A percentile compares a stretch with the other conserved stretches of the same genome.
phyloP scores from a whole-genome alignment of 768 basidiomycete genomes.

The Stropharia rugosoannulata region DNA sequence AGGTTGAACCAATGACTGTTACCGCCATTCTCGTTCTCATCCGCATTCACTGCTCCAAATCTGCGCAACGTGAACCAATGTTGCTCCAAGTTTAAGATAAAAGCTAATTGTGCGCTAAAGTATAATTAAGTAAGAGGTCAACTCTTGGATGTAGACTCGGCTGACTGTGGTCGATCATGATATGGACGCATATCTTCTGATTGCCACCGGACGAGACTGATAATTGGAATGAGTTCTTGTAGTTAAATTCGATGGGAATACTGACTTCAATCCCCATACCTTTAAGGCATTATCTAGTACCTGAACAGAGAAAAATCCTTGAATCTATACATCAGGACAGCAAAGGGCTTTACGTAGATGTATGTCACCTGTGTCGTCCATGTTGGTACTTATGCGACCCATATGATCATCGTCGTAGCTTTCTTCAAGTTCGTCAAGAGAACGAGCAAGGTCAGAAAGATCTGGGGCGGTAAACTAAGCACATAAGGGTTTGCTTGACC shows the following conservation, averaged over 20 bases:
- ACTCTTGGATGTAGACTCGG: slow-evolving; percentile 13
- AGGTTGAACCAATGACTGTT: slow-evolving; percentile 87
- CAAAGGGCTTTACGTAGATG: background rate
- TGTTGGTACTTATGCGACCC: slow-evolving; percentile 62
- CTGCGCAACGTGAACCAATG: slow-evolving; percentile 91
- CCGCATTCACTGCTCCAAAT: slow-evolving; percentile 59
- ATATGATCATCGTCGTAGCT: slow-evolving; percentile 50
- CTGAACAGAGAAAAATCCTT: slow-evolving; percentile 91
- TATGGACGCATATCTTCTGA: slow-evolving; percentile 77
- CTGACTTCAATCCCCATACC: slow-evolving; percentile 81
- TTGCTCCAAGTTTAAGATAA: slow-evolving; percentile 81
- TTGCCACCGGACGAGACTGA: slow-evolving; percentile 81
- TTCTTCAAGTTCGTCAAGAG: slow-evolving; percentile 65
- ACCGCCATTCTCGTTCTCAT: slow-evolving; percentile 40
- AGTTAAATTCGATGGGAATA: slow-evolving; percentile 5
- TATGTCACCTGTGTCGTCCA: slow-evolving; percentile 83
- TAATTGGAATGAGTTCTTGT: slow-evolving; percentile 1
- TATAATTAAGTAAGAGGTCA: background rate
- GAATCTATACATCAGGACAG: background rate
- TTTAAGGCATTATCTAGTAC: slow-evolving; percentile 83
- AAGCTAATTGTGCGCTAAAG: slow-evolving; percentile 69
- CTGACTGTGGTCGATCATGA: slow-evolving; percentile 77
- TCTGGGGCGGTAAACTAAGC: slow-evolving; percentile 75
- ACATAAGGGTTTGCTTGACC: background rate
- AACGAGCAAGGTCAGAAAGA: slow-evolving; percentile 71